phyloP scores from a whole-genome alignment of 192 early-diverging fungal genomes.

The Entomortierella chlamydospora region DNA sequence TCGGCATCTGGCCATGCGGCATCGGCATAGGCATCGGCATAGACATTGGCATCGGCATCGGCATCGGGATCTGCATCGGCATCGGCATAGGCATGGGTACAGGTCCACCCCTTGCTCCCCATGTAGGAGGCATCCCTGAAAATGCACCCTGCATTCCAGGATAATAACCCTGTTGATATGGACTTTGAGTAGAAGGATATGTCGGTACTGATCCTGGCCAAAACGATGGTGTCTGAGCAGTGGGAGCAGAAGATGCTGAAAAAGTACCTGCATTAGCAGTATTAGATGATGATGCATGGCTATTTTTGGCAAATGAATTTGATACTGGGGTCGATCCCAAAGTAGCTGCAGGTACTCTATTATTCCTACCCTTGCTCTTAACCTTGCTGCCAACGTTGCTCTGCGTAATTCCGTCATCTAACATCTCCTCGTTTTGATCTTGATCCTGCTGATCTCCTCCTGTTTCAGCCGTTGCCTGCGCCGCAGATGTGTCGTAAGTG shows the following conservation, averaged over 20 bases:
- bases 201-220: background rate
- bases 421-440: conserved; percentile 8
- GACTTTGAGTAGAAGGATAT: background rate
- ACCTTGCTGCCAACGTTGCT: background rate
- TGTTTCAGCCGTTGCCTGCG: background rate
- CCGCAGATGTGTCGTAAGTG: background rate
- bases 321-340: no score
- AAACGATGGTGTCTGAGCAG: background rate
- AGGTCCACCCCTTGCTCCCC: background rate
- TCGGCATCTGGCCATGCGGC: no score
- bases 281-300: background rate
- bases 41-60: background rate
- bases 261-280: background rate
- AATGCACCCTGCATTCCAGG: background rate
- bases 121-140: background rate
- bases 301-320: conserved; percentile 11
- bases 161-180: conserved; percentile 13
- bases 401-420: conserved; percentile 1
- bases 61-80: background rate
- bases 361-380: background rate
- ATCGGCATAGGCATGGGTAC: background rate
- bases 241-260: background rate
- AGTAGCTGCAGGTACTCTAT: background rate
- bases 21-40: background rate
- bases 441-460: background rate